Evolutionary conservation across 768 basidiomycete species (phyloP).

Genomic region (Lactarius trivialis): DNA sequence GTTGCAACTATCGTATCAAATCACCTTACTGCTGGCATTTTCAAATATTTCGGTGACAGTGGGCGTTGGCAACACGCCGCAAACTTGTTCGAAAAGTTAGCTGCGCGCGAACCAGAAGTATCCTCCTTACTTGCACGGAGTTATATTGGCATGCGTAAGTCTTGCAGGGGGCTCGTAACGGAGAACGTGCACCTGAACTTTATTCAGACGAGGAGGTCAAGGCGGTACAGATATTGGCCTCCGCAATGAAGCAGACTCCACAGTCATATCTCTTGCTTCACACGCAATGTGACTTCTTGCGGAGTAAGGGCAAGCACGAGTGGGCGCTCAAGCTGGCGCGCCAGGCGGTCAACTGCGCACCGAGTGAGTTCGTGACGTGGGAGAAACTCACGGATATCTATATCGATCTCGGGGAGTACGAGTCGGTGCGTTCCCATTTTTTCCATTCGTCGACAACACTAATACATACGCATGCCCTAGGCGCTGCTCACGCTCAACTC

Average conservation of each 20-base stretch:
- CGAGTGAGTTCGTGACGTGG: conserved; percentile 98
- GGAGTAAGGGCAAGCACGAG: conserved; percentile 73
- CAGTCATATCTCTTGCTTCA: conserved; percentile 94
- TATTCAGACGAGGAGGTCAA: conserved; percentile 92
- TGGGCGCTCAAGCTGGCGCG: conserved; percentile 90
- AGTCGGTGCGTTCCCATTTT: conserved; percentile 40
- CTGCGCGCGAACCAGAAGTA: conserved; percentile 83
- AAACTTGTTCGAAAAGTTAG: conserved; percentile 89
- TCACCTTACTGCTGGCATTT: conserved; percentile 87
- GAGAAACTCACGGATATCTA: conserved; percentile 95
- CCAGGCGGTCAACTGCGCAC: conserved; percentile 96
- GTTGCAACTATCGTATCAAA: conserved; percentile 96
- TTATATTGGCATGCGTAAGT: conserved; percentile 97
- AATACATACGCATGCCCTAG: conserved; percentile 24
- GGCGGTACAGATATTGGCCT: conserved; percentile 88
- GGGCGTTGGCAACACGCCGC: conserved; percentile 83
- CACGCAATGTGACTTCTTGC: conserved; percentile 89
- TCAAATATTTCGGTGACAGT: conserved; percentile 96
- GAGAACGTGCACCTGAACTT: not conserved
- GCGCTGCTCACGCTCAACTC: conserved; percentile 92
- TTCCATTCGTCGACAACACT: not conserved
- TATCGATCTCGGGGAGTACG: conserved; percentile 83
- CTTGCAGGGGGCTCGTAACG: not conserved
- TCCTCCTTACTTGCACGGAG: conserved; percentile 79
- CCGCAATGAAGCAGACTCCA: conserved; percentile 76